Conservation (phyloP, 2,329 filamentous ascomycete species). For the Aspergillus sp. region DNA sequence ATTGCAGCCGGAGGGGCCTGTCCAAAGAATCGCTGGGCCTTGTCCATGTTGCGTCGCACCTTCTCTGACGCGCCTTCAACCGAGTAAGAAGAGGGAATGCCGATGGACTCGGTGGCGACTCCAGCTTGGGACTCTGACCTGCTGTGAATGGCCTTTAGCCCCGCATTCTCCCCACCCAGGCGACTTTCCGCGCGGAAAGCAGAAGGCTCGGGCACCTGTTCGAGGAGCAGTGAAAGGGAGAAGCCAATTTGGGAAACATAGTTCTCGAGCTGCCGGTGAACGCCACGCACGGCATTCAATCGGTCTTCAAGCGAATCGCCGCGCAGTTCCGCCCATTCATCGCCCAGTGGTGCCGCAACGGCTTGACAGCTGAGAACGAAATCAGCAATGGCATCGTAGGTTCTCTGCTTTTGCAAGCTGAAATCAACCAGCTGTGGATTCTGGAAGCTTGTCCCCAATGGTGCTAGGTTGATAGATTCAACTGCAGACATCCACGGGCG, state of each 20-base stretch:
- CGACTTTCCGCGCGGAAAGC: slow-evolving; percentile 46
- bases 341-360: slow-evolving; percentile 84
- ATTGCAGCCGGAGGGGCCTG: slow-evolving; percentile 47
- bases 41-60: slow-evolving; percentile 49
- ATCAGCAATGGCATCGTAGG: slow-evolving; percentile 92
- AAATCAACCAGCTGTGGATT: slow-evolving; percentile 87
- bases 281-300: slow-evolving; percentile 74
- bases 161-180: slow-evolving; percentile 32
- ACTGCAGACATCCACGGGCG: slow-evolving; percentile 86
- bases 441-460: slow-evolving; percentile 74
- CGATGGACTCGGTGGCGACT: slow-evolving; percentile 44
- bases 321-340: slow-evolving; percentile 94
- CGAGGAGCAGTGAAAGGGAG: slow-evolving; percentile 81
- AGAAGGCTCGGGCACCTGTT: slow-evolving; percentile 67
- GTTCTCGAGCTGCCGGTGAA: slow-evolving; percentile 78
- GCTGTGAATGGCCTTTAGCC: slow-evolving; percentile 26
- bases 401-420: slow-evolving; percentile 83
- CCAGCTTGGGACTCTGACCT: slow-evolving; percentile 44
- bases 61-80: slow-evolving; percentile 41
- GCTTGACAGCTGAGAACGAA: slow-evolving; percentile 84
- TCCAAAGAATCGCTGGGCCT: slow-evolving; percentile 51
- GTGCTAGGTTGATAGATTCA: slow-evolving; percentile 86
- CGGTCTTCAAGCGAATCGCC: slow-evolving; percentile 87
- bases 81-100: slow-evolving; percentile 45
- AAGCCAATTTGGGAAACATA: slow-evolving; percentile 86